Base-by-base conservation (phyloP, 148 eudicot species). In the Spergularia marina region DNA sequence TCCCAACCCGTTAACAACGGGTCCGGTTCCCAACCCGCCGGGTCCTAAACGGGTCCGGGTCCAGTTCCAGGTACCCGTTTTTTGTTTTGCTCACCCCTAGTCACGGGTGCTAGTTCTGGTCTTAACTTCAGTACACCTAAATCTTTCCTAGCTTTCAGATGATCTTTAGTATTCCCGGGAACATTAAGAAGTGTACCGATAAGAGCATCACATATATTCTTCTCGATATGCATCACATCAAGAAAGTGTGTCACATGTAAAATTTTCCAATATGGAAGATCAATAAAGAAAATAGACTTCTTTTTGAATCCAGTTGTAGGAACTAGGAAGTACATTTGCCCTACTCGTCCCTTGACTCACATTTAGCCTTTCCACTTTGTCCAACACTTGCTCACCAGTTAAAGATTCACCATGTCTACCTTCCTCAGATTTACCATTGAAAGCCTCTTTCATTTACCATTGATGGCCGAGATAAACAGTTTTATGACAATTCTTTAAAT, bases 151-250 rank as follows among this genome's bases (percentile, higher is more conserved):
- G 39, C 68, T 64, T 64, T 64, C 18, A 64, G 12, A 8, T 49
- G 47, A 34, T 64, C 68, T 4, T 34, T 64, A 34, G 49, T 64
- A 20, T 64, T 64, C 20, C 49, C 49, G 0, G 20, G 17, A 0
- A 63, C 12, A 34, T 63, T 63, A 39, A 63, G 18, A 1, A 63
- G n/a, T 34, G 67, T 63, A 1, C 67, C 67, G 2, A 63, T 30
- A 63, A 63, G 12, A 34, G 67, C 67, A 9, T 67, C 54, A n/a
- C 49, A 67, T 10, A 67, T 17, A n/a, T 68, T 68, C 12, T 68
- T 68, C 36, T 68, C 57, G 20, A 68, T 47, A 21, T 21, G 56
- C 56, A 68, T 49, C 52, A 68, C 36, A 12, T 68, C 71, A 0
- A 68, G 12, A 51, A 30, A 66, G 41, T 66, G 53, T 44, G 53